Base-by-base conservation (phyloP, 2,329 filamentous ascomycete species). In the Diaporthe humulicola region DNA sequence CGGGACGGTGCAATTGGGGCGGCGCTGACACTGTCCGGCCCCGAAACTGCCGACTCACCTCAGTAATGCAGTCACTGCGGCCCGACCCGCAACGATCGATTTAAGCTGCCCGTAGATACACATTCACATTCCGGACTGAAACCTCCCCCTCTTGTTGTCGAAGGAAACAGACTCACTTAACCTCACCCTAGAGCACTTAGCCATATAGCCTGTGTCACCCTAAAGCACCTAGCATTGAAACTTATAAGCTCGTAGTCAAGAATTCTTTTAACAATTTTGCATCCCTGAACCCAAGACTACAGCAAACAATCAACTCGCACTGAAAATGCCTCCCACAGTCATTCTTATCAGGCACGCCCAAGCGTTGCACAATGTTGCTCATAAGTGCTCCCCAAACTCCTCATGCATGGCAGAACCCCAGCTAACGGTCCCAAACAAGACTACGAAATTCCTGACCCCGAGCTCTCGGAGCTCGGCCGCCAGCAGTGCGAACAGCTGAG, bases 301-400 rank as follows among this genome's bases (percentile, higher is more conserved):
- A 8, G 54, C 48, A 30, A 52, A 10, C 42, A 77, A 69, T 71
- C 48, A 22, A 57, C 67, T 58, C 38, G 76, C 88, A 87, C 88
- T 91, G 84, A 78, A 48, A 28, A 90, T 91, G 89, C 80, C 89
- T 70, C 89, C 88, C 1, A 89, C 86, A 0, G 79, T 98, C 75
- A 94, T 98, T 78, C 88, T 98, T 80, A 93, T 98, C 80, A 94
- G 96, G 78, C 96, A 98, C 88, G 96, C 94, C 22, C 94, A 98
- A 83, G 89, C 87, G 12, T 80, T 86, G n/a, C 89, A 91, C 81
- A 91, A 91, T 75, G 83, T 85, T 19, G 80, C 83, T 67, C 81
- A 90, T 90, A 85, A 84, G 88, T 88, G 36, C 70, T 70, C 60
- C 72, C 66, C n/a, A 2, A 14, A 48, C 17, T 25, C 15, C n/a